phyloP scores from a whole-genome alignment of 805 yeast genomes.

The Teunomyces kruisii region DNA sequence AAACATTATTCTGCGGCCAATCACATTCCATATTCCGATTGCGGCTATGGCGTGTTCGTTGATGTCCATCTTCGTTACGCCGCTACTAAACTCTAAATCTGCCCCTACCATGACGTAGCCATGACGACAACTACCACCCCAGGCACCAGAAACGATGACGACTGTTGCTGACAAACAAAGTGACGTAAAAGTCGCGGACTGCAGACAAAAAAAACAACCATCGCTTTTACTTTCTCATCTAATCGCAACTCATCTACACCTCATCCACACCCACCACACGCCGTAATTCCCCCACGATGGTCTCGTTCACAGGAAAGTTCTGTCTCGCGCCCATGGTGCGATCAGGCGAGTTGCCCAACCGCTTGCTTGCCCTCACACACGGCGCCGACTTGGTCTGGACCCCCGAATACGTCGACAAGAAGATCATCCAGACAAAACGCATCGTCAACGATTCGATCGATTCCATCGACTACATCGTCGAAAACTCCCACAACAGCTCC shows the following conservation, averaged over 20 bases:
- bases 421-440: conserved; percentile 69
- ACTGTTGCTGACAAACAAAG: not conserved
- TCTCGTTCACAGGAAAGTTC: conserved; percentile 71
- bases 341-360: conserved; percentile 89
- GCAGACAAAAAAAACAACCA: too few relatives aligned
- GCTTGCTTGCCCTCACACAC: conserved; percentile 72
- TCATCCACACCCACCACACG: too few relatives aligned
- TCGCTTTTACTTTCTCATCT: too few relatives aligned
- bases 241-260: too few relatives aligned
- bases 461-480: conserved; percentile 59
- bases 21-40: too few relatives aligned
- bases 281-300: conserved; percentile 35
- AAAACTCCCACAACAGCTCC: conserved; percentile 30
- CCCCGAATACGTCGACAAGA: conserved; percentile 91
- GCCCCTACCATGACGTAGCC: not conserved
- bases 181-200: too few relatives aligned
- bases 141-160: not conserved
- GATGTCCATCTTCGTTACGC: too few relatives aligned
- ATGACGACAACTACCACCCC: not conserved
- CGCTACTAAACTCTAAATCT: not conserved
- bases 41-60: too few relatives aligned
- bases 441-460: conserved; percentile 53
- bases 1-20: too few relatives aligned
- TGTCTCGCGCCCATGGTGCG: conserved; percentile 97
- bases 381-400: conserved; percentile 96